Conservation (phyloP, 768 basidiomycete species). For the Neoboletus magnificus region DNA sequence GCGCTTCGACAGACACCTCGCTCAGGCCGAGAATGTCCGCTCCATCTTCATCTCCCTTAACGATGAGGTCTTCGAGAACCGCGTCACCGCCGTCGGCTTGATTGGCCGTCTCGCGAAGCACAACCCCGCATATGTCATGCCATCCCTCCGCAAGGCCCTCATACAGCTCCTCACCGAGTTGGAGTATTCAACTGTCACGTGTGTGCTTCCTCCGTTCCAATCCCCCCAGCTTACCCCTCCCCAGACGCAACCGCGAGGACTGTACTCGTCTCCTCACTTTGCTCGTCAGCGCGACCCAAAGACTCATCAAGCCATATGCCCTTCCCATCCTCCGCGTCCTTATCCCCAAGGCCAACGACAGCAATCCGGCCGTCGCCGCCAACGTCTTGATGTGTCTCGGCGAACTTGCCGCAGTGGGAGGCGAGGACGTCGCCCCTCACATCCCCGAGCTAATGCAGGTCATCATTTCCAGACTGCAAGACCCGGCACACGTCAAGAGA, state of each 20-base stretch:
- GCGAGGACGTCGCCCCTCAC: constrained; percentile 82
- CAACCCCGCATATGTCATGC: constrained; percentile 99
- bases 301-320: constrained; percentile 93
- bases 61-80: constrained; percentile 93
- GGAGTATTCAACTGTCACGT: constrained; percentile 89
- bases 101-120: constrained; percentile 93
- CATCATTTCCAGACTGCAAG: constrained; percentile 85
- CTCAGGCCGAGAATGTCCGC: constrained; percentile 97
- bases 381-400: constrained; percentile 93
- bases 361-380: constrained; percentile 83
- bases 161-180: constrained; percentile 96
- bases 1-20: constrained; percentile 93
- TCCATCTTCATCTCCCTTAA: constrained; percentile 96
- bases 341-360: constrained; percentile 83
- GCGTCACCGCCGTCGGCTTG: constrained; percentile 83
- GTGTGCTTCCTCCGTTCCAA: constrained; percentile 36
- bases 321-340: constrained; percentile 92
- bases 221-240: neutral
- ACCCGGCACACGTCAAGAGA: constrained; percentile 82
- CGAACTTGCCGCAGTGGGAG: constrained; percentile 88
- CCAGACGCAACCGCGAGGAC: constrained; percentile 83
- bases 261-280: constrained; percentile 87
- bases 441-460: constrained; percentile 88
- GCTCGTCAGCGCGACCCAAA: constrained; percentile 87
- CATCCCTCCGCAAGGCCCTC: constrained; percentile 88